Conservation (phyloP, 805 yeast genomes). For the Metschnikowia henanensis region DNA sequence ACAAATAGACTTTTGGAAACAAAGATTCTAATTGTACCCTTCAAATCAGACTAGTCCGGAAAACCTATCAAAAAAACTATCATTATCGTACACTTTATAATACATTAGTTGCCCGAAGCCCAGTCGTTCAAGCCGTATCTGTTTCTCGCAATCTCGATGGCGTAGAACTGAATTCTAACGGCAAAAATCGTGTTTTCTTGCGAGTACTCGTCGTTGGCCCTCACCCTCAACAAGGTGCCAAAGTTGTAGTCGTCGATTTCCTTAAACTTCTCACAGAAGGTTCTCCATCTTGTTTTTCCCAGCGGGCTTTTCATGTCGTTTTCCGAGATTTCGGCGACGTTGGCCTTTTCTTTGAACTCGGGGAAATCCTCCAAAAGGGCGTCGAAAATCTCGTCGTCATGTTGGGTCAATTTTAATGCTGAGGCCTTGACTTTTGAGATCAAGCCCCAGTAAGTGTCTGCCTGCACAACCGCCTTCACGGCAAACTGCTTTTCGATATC, state of each 20-base stretch:
- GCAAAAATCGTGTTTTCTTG: constrained; percentile 85
- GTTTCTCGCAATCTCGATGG: constrained; percentile 93
- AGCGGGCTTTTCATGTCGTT: constrained; percentile 74
- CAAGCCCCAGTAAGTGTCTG: constrained; percentile 90
- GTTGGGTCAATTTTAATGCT: constrained; percentile 66
- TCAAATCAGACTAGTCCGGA: too few species aligned
- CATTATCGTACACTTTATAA: constrained; percentile 2
- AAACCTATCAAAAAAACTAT: too few species aligned
- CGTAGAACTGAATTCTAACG: constrained; percentile 92
- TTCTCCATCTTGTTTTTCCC: constrained; percentile 92
- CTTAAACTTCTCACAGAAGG: constrained; percentile 79
- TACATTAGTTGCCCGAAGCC: constrained; percentile 40
- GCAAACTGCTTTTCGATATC: constrained; percentile 98
- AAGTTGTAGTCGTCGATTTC: constrained; percentile 90
- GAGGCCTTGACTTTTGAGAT: constrained; percentile 77
- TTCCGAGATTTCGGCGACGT: constrained; percentile 62
- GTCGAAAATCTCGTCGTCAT: constrained; percentile 68
- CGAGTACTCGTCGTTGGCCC: constrained; percentile 68
- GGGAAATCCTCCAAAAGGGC: constrained; percentile 74
- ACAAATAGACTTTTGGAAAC: too few species aligned
- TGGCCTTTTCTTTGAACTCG: constrained; percentile 68
- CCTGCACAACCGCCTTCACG: constrained; percentile 94
- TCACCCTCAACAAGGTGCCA: constrained; percentile 88
- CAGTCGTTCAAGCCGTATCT: constrained; percentile 90
- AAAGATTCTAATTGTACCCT: too few species aligned